A percentile compares a stretch with the other conserved stretches of the same genome.
phyloP scores from a whole-genome alignment of 306 rosid genomes.

The Arachis hypogaea region DNA sequence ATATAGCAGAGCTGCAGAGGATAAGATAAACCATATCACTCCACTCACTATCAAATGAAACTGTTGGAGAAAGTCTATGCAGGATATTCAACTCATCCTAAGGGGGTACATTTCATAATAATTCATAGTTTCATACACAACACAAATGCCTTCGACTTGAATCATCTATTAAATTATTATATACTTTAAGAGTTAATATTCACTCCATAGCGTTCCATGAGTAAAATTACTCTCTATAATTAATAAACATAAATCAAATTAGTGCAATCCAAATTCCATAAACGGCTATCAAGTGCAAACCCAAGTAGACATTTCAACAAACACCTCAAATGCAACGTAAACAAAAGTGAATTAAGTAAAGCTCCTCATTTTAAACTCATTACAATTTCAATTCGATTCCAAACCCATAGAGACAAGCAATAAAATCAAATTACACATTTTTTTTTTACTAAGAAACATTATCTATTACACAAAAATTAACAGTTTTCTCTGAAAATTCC shows the following conservation, averaged over 20 bases:
- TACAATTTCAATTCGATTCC: conserved; percentile 15
- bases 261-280: too few species aligned
- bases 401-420: background rate
- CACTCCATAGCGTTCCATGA: too few species aligned
- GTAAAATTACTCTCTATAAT: background rate
- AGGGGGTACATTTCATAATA: too few species aligned
- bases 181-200: too few species aligned
- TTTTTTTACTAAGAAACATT: background rate
- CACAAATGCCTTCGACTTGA: too few species aligned
- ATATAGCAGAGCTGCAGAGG: too few species aligned
- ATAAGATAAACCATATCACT: too few species aligned
- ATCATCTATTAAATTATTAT: too few species aligned
- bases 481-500: background rate
- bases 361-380: background rate
- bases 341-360: background rate
- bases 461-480: conserved; percentile 10
- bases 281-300: background rate
- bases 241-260: background rate
- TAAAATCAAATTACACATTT: conserved; percentile 7
- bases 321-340: background rate
- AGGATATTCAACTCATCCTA: too few species aligned
- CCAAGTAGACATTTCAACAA: conserved; percentile 10
- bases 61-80: too few species aligned
- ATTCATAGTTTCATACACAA: too few species aligned
- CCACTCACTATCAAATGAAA: too few species aligned